Percentiles rank a stretch among this genome's conserved stretches.
Evolutionary conservation across 2,329 filamentous ascomycete species (phyloP).

Genomic region (Rosellinia necatrix): DNA sequence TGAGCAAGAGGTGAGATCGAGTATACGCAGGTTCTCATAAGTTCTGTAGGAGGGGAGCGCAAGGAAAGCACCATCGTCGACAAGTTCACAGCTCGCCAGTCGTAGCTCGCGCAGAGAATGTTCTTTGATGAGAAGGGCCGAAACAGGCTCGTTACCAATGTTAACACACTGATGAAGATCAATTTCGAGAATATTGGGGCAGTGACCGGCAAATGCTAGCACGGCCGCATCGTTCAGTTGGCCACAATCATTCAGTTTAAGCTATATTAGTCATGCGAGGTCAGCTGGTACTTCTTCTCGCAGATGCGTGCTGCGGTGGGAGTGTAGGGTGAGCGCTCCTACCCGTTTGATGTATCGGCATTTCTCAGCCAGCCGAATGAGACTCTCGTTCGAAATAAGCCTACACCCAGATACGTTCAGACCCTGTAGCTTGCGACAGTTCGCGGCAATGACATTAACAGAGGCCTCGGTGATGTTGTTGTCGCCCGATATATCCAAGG

Average conservation of each 20-base stretch:
- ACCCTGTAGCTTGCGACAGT: constrained; percentile 86
- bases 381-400: constrained; percentile 82
- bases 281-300: constrained; percentile 37
- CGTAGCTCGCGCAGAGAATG: constrained; percentile 88
- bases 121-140: constrained; percentile 76
- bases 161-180: constrained; percentile 85
- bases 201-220: constrained; percentile 83
- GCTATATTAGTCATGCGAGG: constrained; percentile 54
- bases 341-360: constrained; percentile 88
- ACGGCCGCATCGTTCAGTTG: constrained; percentile 84
- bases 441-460: constrained; percentile 69
- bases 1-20: constrained; percentile 89
- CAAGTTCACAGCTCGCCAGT: constrained; percentile 80
- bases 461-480: constrained; percentile 55
- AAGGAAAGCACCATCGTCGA: constrained; percentile 88
- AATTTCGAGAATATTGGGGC: constrained; percentile 93
- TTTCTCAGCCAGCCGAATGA: constrained; percentile 77
- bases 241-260: constrained; percentile 93
- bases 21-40: constrained; percentile 88
- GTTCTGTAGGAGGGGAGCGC: constrained; percentile 69
- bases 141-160: constrained; percentile 83
- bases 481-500: constrained; percentile 86
- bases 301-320: neutral
- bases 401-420: constrained; percentile 89
- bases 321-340: constrained; percentile 40